Evolutionary conservation across 2,329 filamentous ascomycete genomes (phyloP), one percentile per base, ranked within the genome.

Genomic region (Aspergillus calidoustus): DNA sequence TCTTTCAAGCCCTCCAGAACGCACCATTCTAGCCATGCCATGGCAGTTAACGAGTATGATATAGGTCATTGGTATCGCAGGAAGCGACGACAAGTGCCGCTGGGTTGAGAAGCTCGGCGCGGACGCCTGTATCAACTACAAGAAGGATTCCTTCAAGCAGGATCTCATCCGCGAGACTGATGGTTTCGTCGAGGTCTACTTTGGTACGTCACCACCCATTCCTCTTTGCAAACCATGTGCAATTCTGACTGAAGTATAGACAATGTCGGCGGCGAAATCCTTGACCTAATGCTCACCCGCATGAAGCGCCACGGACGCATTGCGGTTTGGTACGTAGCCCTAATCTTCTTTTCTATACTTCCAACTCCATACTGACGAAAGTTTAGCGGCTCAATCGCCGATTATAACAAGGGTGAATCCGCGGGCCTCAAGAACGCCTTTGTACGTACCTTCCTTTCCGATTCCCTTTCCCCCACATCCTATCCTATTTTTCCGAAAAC

Each of bases 361-460:
- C 9, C 7, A n/a, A 23, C 38, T 19, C 44, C 23, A 38, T 28
- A 41, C 31, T 60, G 59, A 62, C 17, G n/a, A 15, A 56, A 31
- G 3, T 3, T 3, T 34, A 69, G 68, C 52, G 68, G 68, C n/a
- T 59, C 68, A 6, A 70, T 70, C 30, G 57, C 67, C 17, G 64
- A 67, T 52, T 70, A 69, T 54, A 69, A 70, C 61, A 49, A 31
- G 13, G 54, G 64, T 11, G 56, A 51, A 1, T 47, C 53, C 5
- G 55, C 52, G 3, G 63, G 59, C 1, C 41, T 66, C 28, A 68
- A 65, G 49, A 70, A 70, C 60, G 68, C 64, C 31, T 65, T 61
- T 34, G 67, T 69, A 62, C 47, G 64, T 59, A n/a, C 23, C 13
- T 44, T 8, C 6, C 22, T 25, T 28, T 11, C 19, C n/a, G 1